Base-by-base conservation (phyloP, 2,329 filamentous ascomycete species). In the Colletotrichum sp. region DNA sequence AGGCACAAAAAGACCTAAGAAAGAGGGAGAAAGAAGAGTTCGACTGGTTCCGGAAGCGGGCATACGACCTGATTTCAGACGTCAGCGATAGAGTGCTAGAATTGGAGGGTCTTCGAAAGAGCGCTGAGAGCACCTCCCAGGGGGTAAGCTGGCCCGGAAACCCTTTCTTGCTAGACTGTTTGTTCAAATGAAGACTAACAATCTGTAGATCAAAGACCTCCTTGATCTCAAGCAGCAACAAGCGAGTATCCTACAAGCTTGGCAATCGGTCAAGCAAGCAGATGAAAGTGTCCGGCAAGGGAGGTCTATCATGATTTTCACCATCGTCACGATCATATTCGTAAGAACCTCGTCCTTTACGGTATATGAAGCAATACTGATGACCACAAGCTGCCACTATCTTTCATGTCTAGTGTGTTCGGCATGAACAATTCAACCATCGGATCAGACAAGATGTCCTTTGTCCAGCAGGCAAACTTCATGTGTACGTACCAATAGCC, bases 161-260 rank as follows among this genome's bases (percentile, higher is more conserved):
- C n/a, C n/a, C n/a, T n/a, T n/a, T n/a, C n/a, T n/a, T n/a, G n/a
- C n/a, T n/a, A n/a, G n/a, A n/a, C n/a, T n/a, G n/a, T n/a, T n/a
- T n/a, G n/a, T n/a, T n/a, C n/a, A n/a, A n/a, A n/a, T n/a, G n/a
- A n/a, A n/a, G n/a, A n/a, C n/a, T n/a, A n/a, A n/a, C n/a, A n/a
- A n/a, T n/a, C n/a, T n/a, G n/a, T n/a, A n/a, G n/a, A 68, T 87
- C 57, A 83, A 84, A 52, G 84, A 86, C 60, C 80, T 88, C 2
- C 79, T 88, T 3, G 81, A 80, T 0, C 79, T 88, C 28, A 88
- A 88, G 72, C 87, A 88, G 43, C 86, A 88, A 74, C 87, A 88
- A 74, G 86, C 86, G 0, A 84, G 84, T 52, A 84, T 88, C 1
- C 82, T 88, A 6, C 85, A 88, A 74, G 86, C 87, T 0, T 85